Base-by-base conservation (phyloP, 345 rosid genomes). In the Triadica sebifera region DNA sequence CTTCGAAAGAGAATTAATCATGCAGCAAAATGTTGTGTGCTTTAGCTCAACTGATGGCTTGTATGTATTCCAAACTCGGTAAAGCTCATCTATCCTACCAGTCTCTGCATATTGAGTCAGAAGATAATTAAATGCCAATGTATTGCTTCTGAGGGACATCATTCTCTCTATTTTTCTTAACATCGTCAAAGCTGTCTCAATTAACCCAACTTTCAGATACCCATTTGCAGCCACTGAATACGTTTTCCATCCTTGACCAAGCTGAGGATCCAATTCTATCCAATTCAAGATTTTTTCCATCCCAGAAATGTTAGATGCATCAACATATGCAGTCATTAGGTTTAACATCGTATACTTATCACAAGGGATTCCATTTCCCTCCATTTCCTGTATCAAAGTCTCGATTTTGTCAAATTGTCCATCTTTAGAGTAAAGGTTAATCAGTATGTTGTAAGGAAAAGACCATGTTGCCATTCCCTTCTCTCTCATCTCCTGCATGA, bases 151-250 rank as follows among this genome's bases (percentile, higher is more conserved):
- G 4, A 5, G 12, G 8, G 66, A 74, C 46, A 82, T 70, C 62
- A 43, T 4, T n/a, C 17, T 43, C 60, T 82, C 85, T 29, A 77
- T 41, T 56, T 75, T 79, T 67, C 50, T 66, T n/a, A 82, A 52
- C 73, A 73, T 73, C 47, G 12, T 37, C 59, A 73, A 57, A 49
- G 82, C 76, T 67, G 52, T 75, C 1, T 79, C 82, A 9, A 46
- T 60, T 24, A 49, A 29, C 34, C 81, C 85, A 53, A 50, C 67
- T 25, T 76, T 79, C 60, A 69, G 63, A 49, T 79, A 79, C 10
- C 80, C 85, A 59, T 10, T 70, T 37, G 82, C 82, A 37, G 78
- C 78, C 8, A 62, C 11, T 51, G 80, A 37, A 70, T 76, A 79
- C 6, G 56, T 6, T 12, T 65, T 52, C 82, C 85, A 79, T 46